These are phyloP conservation scores for Umbelopsis sp. DNA, from an alignment of 192 early-diverging fungal genomes.

Conservation along the genomic window DNA sequence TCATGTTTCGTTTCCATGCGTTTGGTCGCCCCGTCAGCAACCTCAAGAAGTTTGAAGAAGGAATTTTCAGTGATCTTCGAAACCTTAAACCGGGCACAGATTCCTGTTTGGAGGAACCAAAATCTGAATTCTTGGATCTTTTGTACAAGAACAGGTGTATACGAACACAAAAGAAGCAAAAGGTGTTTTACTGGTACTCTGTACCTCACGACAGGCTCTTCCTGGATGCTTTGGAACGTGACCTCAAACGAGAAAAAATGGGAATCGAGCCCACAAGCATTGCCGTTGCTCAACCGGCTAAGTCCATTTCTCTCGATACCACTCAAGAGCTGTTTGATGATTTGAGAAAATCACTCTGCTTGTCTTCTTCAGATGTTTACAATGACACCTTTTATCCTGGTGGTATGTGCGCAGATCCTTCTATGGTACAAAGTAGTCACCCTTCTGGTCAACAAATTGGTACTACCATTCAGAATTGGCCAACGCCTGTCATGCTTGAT, in stretches of 20 bases:
- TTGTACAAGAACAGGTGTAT: conserved; percentile 96
- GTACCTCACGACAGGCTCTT: conserved; percentile 95
- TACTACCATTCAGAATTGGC: background rate
- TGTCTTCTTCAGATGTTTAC: conserved; percentile 21
- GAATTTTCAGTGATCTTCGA: conserved; percentile 93
- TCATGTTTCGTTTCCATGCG: conserved; percentile 89
- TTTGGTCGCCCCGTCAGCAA: conserved; percentile 86
- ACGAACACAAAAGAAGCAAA: conserved; percentile 98
- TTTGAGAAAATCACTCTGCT: conserved; percentile 42
- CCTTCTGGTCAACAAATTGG: background rate
- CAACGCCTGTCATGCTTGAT: background rate
- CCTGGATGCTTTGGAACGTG: conserved; percentile 93
- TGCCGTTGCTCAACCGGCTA: conserved; percentile 69
- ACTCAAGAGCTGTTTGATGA: conserved; percentile 58
- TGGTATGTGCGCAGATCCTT: conserved; percentile 7
- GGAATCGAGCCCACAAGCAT: conserved; percentile 82
- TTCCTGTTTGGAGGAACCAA: conserved; percentile 89
- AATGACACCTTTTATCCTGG: conserved; percentile 13
- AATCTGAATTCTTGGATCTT: conserved; percentile 92
- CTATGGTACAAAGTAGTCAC: background rate
- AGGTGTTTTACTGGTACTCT: conserved; percentile 98
- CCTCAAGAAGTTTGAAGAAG: conserved; percentile 98
- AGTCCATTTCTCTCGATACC: conserved; percentile 62
- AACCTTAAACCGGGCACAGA: conserved; percentile 95
- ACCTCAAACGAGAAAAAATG: conserved; percentile 91